phyloP scores from a whole-genome alignment of 768 basidiomycete genomes.

The Glaciozyma antarctica region DNA sequence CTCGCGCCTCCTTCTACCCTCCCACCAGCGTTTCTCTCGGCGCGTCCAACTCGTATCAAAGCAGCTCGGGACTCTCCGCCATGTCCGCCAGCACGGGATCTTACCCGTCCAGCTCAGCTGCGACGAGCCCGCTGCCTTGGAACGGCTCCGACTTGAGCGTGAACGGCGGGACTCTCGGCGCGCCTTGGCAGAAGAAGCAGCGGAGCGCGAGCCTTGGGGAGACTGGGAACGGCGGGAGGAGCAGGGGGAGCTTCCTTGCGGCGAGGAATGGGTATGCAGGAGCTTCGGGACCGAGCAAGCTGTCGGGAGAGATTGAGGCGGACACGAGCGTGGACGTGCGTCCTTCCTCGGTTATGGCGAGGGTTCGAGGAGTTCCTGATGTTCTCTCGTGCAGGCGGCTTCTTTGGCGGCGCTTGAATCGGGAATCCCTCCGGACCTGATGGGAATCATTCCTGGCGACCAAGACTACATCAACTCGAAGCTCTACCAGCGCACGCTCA shows the following conservation, averaged over 20 bases:
- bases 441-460: constrained; percentile 14
- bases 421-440: not conserved
- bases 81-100: not conserved
- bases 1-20: not conserved
- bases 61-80: not conserved
- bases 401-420: constrained; percentile 1
- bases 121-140: constrained; percentile 4
- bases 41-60: not conserved
- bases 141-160: not conserved
- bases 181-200: constrained; percentile 8
- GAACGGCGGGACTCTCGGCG: not conserved
- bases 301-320: constrained; percentile 26
- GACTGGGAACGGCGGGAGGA: not conserved
- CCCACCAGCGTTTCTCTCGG: not conserved
- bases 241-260: not conserved
- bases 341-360: too few relatives aligned
- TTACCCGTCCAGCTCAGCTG: not conserved
- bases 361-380: not conserved
- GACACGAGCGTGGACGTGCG: constrained; percentile 4
- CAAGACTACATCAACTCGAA: constrained; percentile 26
- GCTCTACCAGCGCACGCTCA: constrained; percentile 29
- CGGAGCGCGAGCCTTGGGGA: constrained; percentile 12
- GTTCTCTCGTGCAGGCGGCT: not conserved
- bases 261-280: not conserved
- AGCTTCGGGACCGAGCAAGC: constrained; percentile 13